A percentile compares a stretch with the other conserved stretches of the same genome.
Conservation (phyloP, 75 land plant species). For the Picea glauca region DNA sequence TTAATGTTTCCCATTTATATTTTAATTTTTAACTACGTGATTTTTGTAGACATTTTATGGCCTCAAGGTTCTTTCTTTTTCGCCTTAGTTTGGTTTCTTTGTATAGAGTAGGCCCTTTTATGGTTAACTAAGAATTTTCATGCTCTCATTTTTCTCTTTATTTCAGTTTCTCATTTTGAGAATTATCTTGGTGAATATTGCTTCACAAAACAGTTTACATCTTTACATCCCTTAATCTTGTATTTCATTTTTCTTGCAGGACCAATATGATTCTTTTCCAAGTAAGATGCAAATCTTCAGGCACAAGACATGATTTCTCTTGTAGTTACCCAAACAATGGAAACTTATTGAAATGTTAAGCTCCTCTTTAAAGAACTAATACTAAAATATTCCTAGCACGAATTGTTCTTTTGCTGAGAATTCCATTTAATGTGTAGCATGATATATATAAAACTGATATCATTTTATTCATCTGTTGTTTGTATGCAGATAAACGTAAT, state of each 20-base stretch:
- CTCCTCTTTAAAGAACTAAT: not conserved
- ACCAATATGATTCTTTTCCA: conserved; percentile 6
- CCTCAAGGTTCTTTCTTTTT: no score
- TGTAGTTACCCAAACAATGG: not conserved
- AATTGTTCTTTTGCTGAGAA: not conserved
- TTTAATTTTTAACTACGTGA: no score
- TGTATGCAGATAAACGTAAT: conserved; percentile 1
- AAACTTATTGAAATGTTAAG: not conserved
- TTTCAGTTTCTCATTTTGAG: no score
- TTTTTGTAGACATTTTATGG: no score
- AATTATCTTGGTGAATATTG: not conserved
- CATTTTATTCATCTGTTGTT: not conserved
- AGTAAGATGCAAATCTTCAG: conserved; percentile 1
- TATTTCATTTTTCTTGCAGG: conserved; percentile 6
- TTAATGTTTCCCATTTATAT: no score
- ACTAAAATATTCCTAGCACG: not conserved
- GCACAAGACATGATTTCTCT: not conserved
- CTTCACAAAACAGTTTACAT: not conserved
- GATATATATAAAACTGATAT: not conserved
- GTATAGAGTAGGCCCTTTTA: no score
- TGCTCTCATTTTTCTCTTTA: no score
- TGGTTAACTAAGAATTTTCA: no score
- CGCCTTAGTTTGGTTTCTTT: no score
- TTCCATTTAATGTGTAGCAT: not conserved
- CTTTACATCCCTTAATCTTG: not conserved